Percentiles rank a stretch among this genome's conserved stretches.
phyloP scores from a whole-genome alignment of 2,329 filamentous ascomycete species.

The Talaromyces sp. region DNA sequence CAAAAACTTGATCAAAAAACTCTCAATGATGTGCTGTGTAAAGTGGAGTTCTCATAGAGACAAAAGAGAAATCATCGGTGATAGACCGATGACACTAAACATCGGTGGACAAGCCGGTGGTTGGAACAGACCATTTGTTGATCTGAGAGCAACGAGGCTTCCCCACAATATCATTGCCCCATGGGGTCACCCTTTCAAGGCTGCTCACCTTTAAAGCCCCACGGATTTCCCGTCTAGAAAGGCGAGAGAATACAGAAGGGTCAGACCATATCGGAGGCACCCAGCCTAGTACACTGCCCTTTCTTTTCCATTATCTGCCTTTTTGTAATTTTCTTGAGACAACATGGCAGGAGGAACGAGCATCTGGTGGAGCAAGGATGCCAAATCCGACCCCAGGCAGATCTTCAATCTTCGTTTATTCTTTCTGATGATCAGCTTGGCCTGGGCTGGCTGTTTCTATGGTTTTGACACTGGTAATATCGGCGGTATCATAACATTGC shows the following conservation, averaged over 20 bases:
- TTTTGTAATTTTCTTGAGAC: not conserved
- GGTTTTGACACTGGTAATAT: constrained; percentile 44
- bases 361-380: constrained; percentile 39
- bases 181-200: not conserved
- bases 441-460: constrained; percentile 40
- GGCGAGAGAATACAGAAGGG: not conserved
- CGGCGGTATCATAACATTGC: constrained; percentile 38
- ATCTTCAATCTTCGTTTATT: constrained; percentile 39
- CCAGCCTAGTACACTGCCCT: not conserved
- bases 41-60: not conserved
- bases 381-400: constrained; percentile 35
- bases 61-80: not conserved
- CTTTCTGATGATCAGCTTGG: constrained; percentile 33
- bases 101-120: constrained; percentile 10
- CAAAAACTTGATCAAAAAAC: not conserved
- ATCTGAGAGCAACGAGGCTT: not conserved
- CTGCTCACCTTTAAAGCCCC: constrained; percentile 3
- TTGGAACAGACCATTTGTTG: not conserved
- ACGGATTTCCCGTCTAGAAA: not conserved
- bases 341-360: constrained; percentile 40
- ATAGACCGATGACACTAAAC: not conserved
- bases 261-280: not conserved
- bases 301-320: not conserved
- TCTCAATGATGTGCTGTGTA: not conserved
- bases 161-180: not conserved